These are phyloP conservation scores for Nicotiana obtusifolia DNA, from an alignment of 257 asterid genomes.

Conservation along the genomic window DNA sequence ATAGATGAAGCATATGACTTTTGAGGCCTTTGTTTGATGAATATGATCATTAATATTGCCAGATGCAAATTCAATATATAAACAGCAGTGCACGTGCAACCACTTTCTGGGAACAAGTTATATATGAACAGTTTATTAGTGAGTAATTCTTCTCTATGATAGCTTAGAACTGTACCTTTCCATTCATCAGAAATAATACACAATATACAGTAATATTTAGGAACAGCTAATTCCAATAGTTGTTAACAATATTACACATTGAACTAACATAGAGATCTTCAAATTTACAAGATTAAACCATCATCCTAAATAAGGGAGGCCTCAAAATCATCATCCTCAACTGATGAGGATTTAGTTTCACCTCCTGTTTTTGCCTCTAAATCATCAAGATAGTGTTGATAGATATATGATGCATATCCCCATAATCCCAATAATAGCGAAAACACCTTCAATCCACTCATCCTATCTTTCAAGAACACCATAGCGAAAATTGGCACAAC, in stretches of 20 bases:
- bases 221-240: not conserved
- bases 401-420: constrained; percentile 38
- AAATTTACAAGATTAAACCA: not conserved
- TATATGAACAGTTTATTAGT: not conserved
- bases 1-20: not conserved
- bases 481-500: constrained; percentile 30
- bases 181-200: not conserved
- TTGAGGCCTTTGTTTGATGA: not conserved
- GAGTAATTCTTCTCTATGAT: not conserved
- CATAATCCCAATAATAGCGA: constrained; percentile 31
- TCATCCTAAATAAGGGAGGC: not conserved
- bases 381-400: constrained; percentile 29
- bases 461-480: constrained; percentile 33
- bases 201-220: not conserved
- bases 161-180: not conserved
- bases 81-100: not conserved
- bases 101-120: not conserved
- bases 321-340: not conserved
- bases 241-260: not conserved
- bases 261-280: not conserved
- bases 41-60: not conserved
- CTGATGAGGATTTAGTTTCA: not conserved
- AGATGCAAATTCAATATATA: not conserved
- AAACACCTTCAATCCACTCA: constrained; percentile 30
- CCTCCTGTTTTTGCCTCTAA: not conserved